Conservation (phyloP, 495 filamentous ascomycete genomes). For the Hyaloscypha bicolor region DNA sequence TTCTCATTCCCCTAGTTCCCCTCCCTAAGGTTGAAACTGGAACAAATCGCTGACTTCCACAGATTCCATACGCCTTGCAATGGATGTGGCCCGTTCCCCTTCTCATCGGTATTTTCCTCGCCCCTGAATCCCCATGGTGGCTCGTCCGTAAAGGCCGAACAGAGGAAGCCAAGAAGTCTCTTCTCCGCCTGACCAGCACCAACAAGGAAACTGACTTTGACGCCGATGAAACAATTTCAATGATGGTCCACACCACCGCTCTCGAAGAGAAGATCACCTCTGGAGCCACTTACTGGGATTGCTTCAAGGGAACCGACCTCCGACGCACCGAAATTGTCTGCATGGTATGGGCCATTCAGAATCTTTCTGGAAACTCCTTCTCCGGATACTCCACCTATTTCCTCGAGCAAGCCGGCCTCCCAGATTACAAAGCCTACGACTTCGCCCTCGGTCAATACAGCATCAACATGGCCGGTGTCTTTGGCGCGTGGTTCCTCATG, state of each 20-base stretch:
- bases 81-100: constrained; percentile 87
- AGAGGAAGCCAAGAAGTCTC: constrained; percentile 66
- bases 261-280: constrained; percentile 70
- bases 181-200: constrained; percentile 66
- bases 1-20: no score
- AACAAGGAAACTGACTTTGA: constrained; percentile 63
- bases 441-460: constrained; percentile 76
- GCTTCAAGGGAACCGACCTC: constrained; percentile 73
- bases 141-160: constrained; percentile 70
- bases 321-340: constrained; percentile 79
- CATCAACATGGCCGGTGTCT: constrained; percentile 73
- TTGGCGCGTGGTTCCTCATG: constrained; percentile 77
- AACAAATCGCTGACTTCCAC: constrained; percentile 15
- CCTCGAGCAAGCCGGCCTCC: constrained; percentile 70
- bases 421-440: constrained; percentile 58
- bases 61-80: constrained; percentile 68
- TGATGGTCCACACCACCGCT: constrained; percentile 84
- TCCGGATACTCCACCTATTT: constrained; percentile 81
- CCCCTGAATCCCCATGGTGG: constrained; percentile 82
- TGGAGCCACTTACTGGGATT: constrained; percentile 72
- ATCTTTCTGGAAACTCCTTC: constrained; percentile 76
- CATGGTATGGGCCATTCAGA: constrained; percentile 85
- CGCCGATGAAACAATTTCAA: constrained; percentile 73
- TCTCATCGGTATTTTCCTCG: constrained; percentile 68
- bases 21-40: neutral